A percentile compares a stretch with the other conserved stretches of the same genome.
These are phyloP conservation scores for Hymenoscyphus scutula DNA, from an alignment of 2,329 filamentous ascomycete genomes.

Conservation along the genomic window DNA sequence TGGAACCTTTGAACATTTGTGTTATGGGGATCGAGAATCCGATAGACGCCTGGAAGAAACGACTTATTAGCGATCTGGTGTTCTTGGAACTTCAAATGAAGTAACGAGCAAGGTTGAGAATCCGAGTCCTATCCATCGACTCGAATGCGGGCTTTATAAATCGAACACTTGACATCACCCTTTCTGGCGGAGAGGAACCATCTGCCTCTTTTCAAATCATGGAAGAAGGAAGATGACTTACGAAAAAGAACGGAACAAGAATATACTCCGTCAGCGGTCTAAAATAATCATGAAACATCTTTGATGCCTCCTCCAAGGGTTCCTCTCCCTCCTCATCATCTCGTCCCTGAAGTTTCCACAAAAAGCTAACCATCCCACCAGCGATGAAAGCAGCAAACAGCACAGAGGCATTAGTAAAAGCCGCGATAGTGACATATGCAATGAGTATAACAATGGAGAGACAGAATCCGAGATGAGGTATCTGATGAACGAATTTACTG, in stretches of 20 bases:
- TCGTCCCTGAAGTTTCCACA: neutral
- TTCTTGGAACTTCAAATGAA: neutral
- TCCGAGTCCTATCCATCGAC: too few relatives aligned
- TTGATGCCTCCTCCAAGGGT: neutral
- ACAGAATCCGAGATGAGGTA: constrained; percentile 24
- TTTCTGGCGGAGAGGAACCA: too few relatives aligned
- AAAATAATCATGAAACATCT: constrained; percentile 33
- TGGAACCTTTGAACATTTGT: constrained; percentile 59
- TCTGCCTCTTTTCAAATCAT: neutral
- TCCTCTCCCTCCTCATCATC: neutral
- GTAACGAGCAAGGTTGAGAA: too few relatives aligned
- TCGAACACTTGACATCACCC: too few relatives aligned
- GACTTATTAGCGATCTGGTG: neutral
- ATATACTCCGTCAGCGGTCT: constrained; percentile 39
- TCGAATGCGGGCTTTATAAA: too few relatives aligned
- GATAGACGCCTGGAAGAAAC: constrained; percentile 50
- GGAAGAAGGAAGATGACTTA: constrained; percentile 36
- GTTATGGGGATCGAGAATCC: constrained; percentile 77
- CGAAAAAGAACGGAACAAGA: constrained; percentile 61
- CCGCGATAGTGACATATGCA: constrained; percentile 26
- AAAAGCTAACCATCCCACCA: constrained; percentile 1
- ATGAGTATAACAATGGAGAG: constrained; percentile 22
- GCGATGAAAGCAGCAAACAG: constrained; percentile 48
- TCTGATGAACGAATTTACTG: neutral
- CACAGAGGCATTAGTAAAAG: constrained; percentile 48